A percentile compares a stretch with the other conserved stretches of the same genome.
Evolutionary conservation across 345 rosid genomes (phyloP).

Genomic region (Limnanthes douglasii): DNA sequence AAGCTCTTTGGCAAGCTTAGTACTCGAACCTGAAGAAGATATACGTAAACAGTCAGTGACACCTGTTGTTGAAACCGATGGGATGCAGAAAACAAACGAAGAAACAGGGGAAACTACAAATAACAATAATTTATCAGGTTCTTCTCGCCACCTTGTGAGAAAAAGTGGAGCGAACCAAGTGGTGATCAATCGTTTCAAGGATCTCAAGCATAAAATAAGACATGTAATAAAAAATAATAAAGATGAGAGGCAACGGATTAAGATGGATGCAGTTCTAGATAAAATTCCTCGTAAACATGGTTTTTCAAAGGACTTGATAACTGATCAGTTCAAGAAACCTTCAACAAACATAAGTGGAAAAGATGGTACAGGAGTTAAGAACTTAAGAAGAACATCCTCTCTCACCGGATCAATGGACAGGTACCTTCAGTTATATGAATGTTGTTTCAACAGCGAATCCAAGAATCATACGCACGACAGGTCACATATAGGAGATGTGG

Average conservation of each 20-base stretch:
- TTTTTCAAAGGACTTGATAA: slow-evolving; percentile 37
- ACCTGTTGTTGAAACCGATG: slow-evolving; percentile 20
- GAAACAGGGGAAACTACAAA: slow-evolving; percentile 10
- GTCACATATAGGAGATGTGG: slow-evolving; percentile 10
- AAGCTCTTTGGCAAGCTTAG: slow-evolving; percentile 9
- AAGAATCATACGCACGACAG: slow-evolving; percentile 19
- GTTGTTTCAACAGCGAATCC: slow-evolving; percentile 26
- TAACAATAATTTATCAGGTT: slow-evolving; percentile 16
- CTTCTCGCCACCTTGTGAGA: slow-evolving; percentile 14
- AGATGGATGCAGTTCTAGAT: slow-evolving; percentile 75
- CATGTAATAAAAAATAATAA: slow-evolving; percentile 41
- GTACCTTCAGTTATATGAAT: slow-evolving; percentile 47
- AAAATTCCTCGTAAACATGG: slow-evolving; percentile 49
- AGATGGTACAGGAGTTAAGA: slow-evolving; percentile 7
- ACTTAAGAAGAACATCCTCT: slow-evolving; percentile 36
- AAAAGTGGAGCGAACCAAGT: slow-evolving; percentile 21
- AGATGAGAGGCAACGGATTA: slow-evolving; percentile 49
- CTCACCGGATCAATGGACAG: slow-evolving; percentile 40
- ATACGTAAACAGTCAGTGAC: slow-evolving; percentile 10
- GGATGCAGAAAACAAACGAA: slow-evolving; percentile 15
- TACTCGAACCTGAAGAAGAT: slow-evolving; percentile 8
- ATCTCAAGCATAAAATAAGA: slow-evolving; percentile 50
- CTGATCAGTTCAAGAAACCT: slow-evolving; percentile 19
- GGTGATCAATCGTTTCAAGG: slow-evolving; percentile 42
- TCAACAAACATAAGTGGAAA: slow-evolving; percentile 3